Base-by-base conservation (phyloP, 805 yeast genomes). In the Kuraishia borneana region DNA sequence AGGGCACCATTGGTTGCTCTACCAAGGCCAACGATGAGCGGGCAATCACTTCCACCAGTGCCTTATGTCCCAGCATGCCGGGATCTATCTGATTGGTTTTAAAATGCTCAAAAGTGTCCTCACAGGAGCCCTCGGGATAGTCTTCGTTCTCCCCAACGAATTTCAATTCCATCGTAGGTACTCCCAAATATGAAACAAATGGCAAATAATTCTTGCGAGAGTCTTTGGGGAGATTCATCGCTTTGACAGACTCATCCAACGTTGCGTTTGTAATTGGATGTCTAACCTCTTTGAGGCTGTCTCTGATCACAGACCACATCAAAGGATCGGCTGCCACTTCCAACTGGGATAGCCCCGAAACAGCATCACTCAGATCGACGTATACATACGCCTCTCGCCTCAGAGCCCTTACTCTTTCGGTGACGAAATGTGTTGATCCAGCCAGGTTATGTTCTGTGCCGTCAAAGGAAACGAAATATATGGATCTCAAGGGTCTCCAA, bases 401-500 rank as follows among this genome's bases (percentile, higher is more conserved):
- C 19, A 85, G 56, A 26, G 63, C 66, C 18, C 68, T 66, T n/a
- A 59, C 51, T 37, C 68, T 67, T 25, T 63, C 58, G 43, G 80
- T 83, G 5, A 78, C 64, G 68, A 88, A 76, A 46, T 81, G 89
- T 0, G 87, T 67, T n/a, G 83, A 66, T 0, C 97, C 97, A 0
- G 92, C 95, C 43, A 67, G 59, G 50, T 87, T 87, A 47, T 80
- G 85, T 40, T 77, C 75, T 0, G 81, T 61, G 1, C 83, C 96
- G 46, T 88, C 94, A 61, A 82, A 85, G 1, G 95, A 83, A 0
- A 75, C 73, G 57, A 88, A 87, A 47, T 79, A 78, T 10, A 88
- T 76, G 3, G 88, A 67, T 51, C 97, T 69, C 26, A 85, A 54
- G 0, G 97, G 96, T 31, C 64, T 61, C 96, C 96, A 88, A 39